Percentiles rank a stretch among this genome's conserved stretches.
Conservation (phyloP, 2,329 filamentous ascomycete species). For the Samsoniella hepiali region DNA sequence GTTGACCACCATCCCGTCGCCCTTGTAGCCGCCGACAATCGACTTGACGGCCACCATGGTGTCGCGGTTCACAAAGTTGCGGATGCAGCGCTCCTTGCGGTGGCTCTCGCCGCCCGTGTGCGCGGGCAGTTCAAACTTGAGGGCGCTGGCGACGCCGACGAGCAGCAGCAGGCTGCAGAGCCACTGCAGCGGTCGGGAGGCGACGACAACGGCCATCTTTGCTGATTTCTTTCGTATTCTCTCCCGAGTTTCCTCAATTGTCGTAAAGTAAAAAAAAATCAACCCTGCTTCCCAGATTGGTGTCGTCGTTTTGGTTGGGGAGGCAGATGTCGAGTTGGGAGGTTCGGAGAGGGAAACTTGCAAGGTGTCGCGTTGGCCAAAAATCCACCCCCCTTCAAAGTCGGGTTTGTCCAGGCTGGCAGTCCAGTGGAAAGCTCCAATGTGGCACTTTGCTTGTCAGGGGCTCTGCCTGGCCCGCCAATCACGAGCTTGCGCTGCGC, state of each 20-base stretch:
- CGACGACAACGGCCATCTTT: slow-evolving; percentile 40
- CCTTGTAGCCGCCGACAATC: slow-evolving; percentile 77
- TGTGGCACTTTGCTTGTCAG: slow-evolving; percentile 14
- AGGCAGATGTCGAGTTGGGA: neutral
- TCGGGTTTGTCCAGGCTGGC: too few species aligned
- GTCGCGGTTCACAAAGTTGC: slow-evolving; percentile 91
- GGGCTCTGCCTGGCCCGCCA: slow-evolving; percentile 6
- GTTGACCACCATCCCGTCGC: slow-evolving; percentile 90
- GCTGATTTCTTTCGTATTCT: neutral
- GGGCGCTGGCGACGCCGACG: slow-evolving; percentile 56
- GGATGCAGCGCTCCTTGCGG: slow-evolving; percentile 82
- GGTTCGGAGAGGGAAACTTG: slow-evolving; percentile 25
- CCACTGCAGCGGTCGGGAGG: slow-evolving; percentile 52
- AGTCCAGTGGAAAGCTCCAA: neutral
- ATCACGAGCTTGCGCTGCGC: slow-evolving; percentile 2
- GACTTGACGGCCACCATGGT: slow-evolving; percentile 95
- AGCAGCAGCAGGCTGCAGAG: slow-evolving; percentile 58
- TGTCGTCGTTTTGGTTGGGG: neutral
- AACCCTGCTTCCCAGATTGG: neutral
- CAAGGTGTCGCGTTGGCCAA: slow-evolving; percentile 31
- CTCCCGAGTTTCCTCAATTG: neutral
- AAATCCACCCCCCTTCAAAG: slow-evolving; percentile 5
- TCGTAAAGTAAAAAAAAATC: neutral
- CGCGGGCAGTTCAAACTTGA: slow-evolving; percentile 91
- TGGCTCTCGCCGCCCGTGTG: slow-evolving; percentile 47